Evolutionary conservation across 192 early-diverging fungal species (phyloP), one percentile per base, ranked within the genome.

Genomic region (Coemansia reversa): DNA sequence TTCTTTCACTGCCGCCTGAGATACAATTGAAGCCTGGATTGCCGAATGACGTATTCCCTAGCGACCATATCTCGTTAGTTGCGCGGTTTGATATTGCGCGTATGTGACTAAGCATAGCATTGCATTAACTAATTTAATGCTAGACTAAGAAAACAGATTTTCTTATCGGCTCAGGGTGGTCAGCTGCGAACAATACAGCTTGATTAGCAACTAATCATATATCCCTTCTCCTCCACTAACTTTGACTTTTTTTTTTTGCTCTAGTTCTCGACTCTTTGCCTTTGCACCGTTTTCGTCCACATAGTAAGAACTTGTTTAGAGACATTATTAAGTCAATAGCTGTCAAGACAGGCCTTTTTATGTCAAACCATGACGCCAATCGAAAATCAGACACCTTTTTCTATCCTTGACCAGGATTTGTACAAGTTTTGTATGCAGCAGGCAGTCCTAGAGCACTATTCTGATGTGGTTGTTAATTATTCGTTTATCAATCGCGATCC

Each of bases 391-490:
- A 23, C 68, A 20, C 76, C 81, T 7, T 48, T 48, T 19, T 91
- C 88, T 11, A 85, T 94, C 48, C 86, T 94, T 14, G 92, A 92
- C 62, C 90, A 90, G 79, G 91, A 92, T 63, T 77, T 90, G 59
- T 91, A 92, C 87, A 92, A 92, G 66, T 89, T 92, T 33, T 86
- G 88, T 32, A 92, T 92, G 91, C 90, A 91, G 65, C 85, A 92
- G 58, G 88, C 86, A 0, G 86, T 91, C 11, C 66, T 88, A 16
- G 83, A 89, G 61, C 87, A 90, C 47, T 92, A 89, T 55, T 86
- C 84, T 12, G 67, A 85, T 8, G 82, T 75, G 3, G 57, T 63
- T 4, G 88, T 87, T 25, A 74, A 77, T 45, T 92, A 92, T 53
- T 64, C 74, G 23, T 89, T 90, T 79, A 87, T 85, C 7, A 92